These are phyloP conservation scores for Andrographis paniculata DNA, from an alignment of 305 asterid species.

Conservation along the genomic window DNA sequence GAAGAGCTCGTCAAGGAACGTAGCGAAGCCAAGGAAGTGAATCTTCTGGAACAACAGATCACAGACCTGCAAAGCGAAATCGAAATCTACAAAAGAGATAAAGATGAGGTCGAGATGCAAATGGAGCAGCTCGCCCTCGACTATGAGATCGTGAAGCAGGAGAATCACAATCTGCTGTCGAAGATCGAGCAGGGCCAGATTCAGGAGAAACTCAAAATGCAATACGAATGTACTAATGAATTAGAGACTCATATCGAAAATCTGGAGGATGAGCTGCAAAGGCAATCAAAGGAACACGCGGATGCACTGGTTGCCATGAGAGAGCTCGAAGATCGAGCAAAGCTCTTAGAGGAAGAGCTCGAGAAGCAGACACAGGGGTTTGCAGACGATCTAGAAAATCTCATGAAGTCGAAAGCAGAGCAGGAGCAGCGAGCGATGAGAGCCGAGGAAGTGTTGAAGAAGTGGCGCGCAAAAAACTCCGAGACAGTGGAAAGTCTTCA, in stretches of 20 bases:
- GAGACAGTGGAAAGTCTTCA: constrained; percentile 82
- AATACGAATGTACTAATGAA: constrained; percentile 73
- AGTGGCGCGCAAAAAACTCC: constrained; percentile 63
- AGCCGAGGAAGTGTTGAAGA: constrained; percentile 85
- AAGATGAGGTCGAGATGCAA: constrained; percentile 84
- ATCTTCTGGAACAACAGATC: constrained; percentile 64
- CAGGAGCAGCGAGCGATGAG: constrained; percentile 86
- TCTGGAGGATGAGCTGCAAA: constrained; percentile 36
- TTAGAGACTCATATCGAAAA: constrained; percentile 66
- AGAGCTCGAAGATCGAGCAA: constrained; percentile 35
- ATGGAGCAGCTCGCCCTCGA: constrained; percentile 98
- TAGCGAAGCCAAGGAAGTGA: constrained; percentile 31
- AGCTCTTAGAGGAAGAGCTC: constrained; percentile 51
- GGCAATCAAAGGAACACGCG: constrained; percentile 21
- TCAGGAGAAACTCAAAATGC: constrained; percentile 86
- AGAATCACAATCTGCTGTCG: constrained; percentile 70
- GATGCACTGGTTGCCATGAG: constrained; percentile 17
- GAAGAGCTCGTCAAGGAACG: constrained; percentile 77
- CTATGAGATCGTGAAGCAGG: constrained; percentile 92
- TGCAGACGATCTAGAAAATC: constrained; percentile 41
- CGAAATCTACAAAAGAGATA: constrained; percentile 65
- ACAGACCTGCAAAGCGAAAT: constrained; percentile 66
- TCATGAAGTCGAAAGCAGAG: constrained; percentile 59
- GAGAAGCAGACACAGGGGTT: constrained; percentile 47
- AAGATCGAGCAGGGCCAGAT: constrained; percentile 79